Percentiles rank a stretch among this genome's conserved stretches.
Conservation (phyloP, 2,329 filamentous ascomycete species). For the Nemania abortiva region DNA sequence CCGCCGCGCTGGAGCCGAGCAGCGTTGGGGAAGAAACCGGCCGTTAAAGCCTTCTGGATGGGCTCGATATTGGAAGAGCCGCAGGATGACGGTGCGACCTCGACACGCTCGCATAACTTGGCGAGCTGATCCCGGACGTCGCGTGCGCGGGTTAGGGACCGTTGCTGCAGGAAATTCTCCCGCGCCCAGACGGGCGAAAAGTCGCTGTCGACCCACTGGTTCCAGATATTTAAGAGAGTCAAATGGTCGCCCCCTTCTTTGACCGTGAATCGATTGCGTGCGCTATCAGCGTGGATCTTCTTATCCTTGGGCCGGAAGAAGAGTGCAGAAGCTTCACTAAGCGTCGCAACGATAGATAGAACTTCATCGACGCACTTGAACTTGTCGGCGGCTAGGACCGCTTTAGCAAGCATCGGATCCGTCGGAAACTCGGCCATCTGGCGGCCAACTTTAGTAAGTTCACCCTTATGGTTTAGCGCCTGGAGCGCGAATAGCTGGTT, state of each 20-base stretch:
- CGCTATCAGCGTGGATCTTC: conserved; percentile 94
- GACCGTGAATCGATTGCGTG: conserved; percentile 87
- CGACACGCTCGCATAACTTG: conserved; percentile 92
- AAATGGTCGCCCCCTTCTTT: conserved; percentile 92
- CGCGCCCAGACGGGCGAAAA: conserved; percentile 88
- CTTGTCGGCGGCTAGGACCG: conserved; percentile 87
- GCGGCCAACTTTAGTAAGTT: conserved; percentile 88
- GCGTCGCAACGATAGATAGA: conserved; percentile 92
- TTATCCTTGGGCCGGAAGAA: conserved; percentile 98
- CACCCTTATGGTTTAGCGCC: conserved; percentile 87
- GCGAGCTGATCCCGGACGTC: conserved; percentile 93
- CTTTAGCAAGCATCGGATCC: conserved; percentile 90
- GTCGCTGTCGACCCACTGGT: conserved; percentile 93
- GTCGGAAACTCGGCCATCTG: conserved; percentile 97
- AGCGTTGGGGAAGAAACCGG: conserved; percentile 95
- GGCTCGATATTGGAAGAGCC: conserved; percentile 79
- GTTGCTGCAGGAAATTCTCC: conserved; percentile 94
- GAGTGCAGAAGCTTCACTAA: conserved; percentile 86
- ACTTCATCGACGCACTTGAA: conserved; percentile 95
- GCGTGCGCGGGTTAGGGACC: conserved; percentile 86
- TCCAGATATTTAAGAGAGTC: conserved; percentile 91
- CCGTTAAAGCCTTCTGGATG: conserved; percentile 88
- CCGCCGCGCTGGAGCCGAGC: conserved; percentile 85
- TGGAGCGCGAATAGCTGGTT: conserved; percentile 94
- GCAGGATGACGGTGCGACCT: conserved; percentile 77